Conservation (phyloP, 75 land plant genomes). For the Picea sitchensis region DNA sequence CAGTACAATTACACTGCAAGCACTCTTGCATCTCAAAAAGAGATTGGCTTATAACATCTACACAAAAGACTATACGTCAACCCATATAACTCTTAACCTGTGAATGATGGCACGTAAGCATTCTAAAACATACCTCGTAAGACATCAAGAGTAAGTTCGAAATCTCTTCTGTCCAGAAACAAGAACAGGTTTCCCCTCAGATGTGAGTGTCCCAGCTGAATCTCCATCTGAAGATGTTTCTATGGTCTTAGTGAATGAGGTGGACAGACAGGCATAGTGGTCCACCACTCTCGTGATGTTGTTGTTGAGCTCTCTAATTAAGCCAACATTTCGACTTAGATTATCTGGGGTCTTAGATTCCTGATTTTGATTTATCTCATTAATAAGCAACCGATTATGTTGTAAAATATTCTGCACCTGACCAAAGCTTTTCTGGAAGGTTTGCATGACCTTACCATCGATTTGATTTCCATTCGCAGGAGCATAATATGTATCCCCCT, state of each 20-base stretch:
- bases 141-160: neutral
- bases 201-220: conserved; percentile 20
- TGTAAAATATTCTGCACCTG: conserved; percentile 58
- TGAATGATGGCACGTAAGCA: too few relatives aligned
- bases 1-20: too few relatives aligned
- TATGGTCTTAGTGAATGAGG: conserved; percentile 26
- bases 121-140: too few relatives aligned
- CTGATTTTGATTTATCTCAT: conserved; percentile 60
- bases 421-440: conserved; percentile 40
- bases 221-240: conserved; percentile 33
- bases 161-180: conserved; percentile 23
- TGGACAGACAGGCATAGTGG: conserved; percentile 39
- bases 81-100: too few relatives aligned
- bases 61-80: too few relatives aligned
- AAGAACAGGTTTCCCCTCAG: conserved; percentile 21
- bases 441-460: conserved; percentile 35
- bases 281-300: conserved; percentile 53
- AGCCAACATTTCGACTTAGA: conserved; percentile 42
- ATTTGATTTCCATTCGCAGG: conserved; percentile 27
- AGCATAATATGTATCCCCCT: conserved; percentile 14
- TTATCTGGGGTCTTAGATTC: conserved; percentile 54
- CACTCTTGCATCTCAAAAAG: too few relatives aligned
- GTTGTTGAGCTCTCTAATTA: conserved; percentile 50
- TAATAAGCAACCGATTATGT: conserved; percentile 53
- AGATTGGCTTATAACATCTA: too few relatives aligned